Base-by-base conservation (phyloP, 768 basidiomycete species). In the Imleria badia region DNA sequence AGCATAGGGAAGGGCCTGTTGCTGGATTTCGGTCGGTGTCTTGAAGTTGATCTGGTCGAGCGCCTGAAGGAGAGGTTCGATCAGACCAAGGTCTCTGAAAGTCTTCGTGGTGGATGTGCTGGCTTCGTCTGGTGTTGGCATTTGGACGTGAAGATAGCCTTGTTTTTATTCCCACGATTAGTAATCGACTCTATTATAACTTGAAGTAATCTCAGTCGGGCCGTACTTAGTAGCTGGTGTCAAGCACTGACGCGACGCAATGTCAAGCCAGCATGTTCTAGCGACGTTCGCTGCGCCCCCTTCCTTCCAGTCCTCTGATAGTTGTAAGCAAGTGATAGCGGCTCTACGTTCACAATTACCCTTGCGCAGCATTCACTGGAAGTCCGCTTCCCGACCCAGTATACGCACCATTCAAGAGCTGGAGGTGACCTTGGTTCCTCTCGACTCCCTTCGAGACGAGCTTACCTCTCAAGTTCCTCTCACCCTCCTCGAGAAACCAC, bases 331-430 rank as follows among this genome's bases (percentile, higher is more conserved):
- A 66, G 79, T 91, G 26, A 77, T 83, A 56, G 70, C 75, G 17
- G 82, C 87, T 4, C 73, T 94, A 33, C 69, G 76, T n/a, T 79
- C 83, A 2, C 90, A 89, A 61, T 72, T 91, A 7, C 97, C 97
- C 0, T 76, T 99, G 49, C 84, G 87, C 47, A 95, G 88, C 72
- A 81, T 98, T 26, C 92, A 98, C 71, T 98, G 97, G 95, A 95
- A 91, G 70, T 81, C 89, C 17, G 64, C 81, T 5, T 81, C 85
- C 3, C 78, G 87, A 40, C 79, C 87, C 6, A 83, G 83, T 15
- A 76, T 94, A 40, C 81, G 89, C 59, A 97, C 93, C 1, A 92
- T 99, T 47, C 93, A 94, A 66, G 87, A 92, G 60, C 79, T 98
- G n/a, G 79, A 87, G 56, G 81, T 97, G 51, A 78, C 83, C 36